Conservation (phyloP, 345 rosid genomes). For the Lenwebbia sp. region DNA sequence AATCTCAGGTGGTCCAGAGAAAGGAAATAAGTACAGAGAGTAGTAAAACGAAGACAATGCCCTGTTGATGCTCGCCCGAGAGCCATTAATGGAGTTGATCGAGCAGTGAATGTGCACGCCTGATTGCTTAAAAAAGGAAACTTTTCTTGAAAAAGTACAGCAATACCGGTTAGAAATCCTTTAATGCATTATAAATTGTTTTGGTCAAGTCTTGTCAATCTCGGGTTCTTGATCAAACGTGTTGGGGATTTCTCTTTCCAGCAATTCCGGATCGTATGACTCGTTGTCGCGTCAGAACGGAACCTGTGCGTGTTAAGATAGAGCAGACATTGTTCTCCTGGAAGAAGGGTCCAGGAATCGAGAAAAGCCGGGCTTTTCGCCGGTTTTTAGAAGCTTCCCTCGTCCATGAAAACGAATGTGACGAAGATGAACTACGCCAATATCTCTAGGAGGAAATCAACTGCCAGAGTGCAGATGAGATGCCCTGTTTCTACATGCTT, state of each 20-base stretch:
- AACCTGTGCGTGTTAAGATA: neutral
- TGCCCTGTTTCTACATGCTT: neutral
- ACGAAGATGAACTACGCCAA: neutral
- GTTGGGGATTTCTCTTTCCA: neutral
- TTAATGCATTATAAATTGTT: neutral
- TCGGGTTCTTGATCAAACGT: neutral
- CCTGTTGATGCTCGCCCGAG: neutral
- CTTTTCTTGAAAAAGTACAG: neutral
- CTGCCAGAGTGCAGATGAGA: neutral
- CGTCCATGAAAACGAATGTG: neutral
- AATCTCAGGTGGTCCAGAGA: neutral
- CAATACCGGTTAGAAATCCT: neutral
- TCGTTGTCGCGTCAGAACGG: neutral
- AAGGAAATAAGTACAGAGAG: neutral
- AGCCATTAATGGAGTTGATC: neutral
- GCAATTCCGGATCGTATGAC: neutral
- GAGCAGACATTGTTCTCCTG: neutral
- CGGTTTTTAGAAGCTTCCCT: neutral
- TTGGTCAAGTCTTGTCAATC: neutral
- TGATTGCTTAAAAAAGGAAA: neutral
- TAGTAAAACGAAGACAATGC: neutral
- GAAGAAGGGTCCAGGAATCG: neutral
- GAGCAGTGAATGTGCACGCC: neutral
- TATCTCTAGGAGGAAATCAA: neutral
- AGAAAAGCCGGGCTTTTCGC: neutral